These are phyloP conservation scores for Chlorella vulgaris DNA, from an alignment of 139 green algal genomes.

Conservation along the genomic window DNA sequence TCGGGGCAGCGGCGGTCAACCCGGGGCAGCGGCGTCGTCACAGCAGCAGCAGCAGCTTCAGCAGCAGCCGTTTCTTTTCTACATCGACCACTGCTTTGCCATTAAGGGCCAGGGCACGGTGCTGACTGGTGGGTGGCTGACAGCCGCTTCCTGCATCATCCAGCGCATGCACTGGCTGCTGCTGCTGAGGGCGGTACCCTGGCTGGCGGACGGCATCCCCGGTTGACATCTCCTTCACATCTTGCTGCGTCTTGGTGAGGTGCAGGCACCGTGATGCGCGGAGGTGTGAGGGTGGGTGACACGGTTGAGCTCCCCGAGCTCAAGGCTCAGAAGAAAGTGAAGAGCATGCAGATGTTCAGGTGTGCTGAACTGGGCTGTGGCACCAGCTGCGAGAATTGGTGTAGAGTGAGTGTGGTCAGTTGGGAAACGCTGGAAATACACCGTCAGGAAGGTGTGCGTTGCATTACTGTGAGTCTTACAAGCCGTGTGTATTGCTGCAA, in stretches of 20 bases:
- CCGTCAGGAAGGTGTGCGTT: no score
- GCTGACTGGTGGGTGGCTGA: conserved; percentile 74
- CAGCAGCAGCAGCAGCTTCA: not conserved
- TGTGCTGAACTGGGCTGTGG: not conserved
- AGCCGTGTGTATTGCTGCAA: no score
- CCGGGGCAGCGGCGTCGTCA: not conserved
- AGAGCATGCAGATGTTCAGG: conserved; percentile 94
- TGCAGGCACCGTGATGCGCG: conserved; percentile 77
- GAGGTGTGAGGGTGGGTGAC: conserved; percentile 66
- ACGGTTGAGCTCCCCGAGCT: conserved; percentile 86
- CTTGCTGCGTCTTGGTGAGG: not conserved
- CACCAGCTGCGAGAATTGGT: not conserved
- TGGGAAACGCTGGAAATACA: no score
- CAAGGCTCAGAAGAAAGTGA: conserved; percentile 73
- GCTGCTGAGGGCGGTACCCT: not conserved
- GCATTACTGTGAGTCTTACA: no score
- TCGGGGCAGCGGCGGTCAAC: not conserved
- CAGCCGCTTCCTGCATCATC: no score
- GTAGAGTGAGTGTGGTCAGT: no score
- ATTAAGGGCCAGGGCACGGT: conserved; percentile 94
- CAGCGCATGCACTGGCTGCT: not conserved
- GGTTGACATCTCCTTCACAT: no score
- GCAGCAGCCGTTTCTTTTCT: conserved; percentile 76
- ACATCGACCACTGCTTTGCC: conserved; percentile 95
- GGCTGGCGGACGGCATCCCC: no score